These are phyloP conservation scores for Colletotrichum endophyticum DNA, from an alignment of 2,329 filamentous ascomycete species.

Conservation along the genomic window DNA sequence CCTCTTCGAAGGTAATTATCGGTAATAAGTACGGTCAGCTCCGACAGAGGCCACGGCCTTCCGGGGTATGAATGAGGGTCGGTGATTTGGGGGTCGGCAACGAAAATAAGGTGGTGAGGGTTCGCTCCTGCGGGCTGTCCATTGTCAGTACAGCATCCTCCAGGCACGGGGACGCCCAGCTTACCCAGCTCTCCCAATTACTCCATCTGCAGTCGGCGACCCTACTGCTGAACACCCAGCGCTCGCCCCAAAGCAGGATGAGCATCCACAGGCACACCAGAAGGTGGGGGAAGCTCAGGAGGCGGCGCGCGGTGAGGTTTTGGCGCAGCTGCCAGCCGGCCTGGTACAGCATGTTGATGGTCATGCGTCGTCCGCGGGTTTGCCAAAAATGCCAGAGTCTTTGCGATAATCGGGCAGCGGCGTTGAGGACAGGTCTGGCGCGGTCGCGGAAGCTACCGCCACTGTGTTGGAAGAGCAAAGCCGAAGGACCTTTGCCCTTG, in stretches of 20 bases:
- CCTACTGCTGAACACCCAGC: slow-evolving; percentile 74
- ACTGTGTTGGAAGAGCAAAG: slow-evolving; percentile 18
- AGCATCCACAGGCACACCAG: slow-evolving; percentile 77
- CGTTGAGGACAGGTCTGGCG: slow-evolving; percentile 2
- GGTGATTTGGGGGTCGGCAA: slow-evolving; percentile 91
- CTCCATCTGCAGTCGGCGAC: slow-evolving; percentile 80
- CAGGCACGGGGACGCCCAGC: slow-evolving; percentile 27
- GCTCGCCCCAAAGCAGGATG: slow-evolving; percentile 84
- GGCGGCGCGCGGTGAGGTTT: slow-evolving; percentile 55
- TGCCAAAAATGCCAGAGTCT: slow-evolving; percentile 12
- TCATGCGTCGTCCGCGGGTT: slow-evolving; percentile 10
- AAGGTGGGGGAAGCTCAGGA: slow-evolving; percentile 69
- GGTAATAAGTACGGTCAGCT: slow-evolving; percentile 66
- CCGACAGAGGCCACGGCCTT: slow-evolving; percentile 65
- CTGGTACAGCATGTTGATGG: slow-evolving; percentile 6
- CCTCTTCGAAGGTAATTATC: slow-evolving; percentile 89
- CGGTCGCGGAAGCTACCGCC: slow-evolving; percentile 23
- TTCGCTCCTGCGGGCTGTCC: slow-evolving; percentile 74
- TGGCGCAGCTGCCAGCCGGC: slow-evolving; percentile 34
- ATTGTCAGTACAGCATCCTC: not conserved
- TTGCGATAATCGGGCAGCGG: not conserved
- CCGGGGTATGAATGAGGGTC: slow-evolving; percentile 95
- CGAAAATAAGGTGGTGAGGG: slow-evolving; percentile 83
- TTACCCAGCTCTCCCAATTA: slow-evolving; percentile 92
- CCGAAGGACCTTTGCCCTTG: not conserved